phyloP scores from a whole-genome alignment of 148 eudicot species.

The Camellia sinensis region DNA sequence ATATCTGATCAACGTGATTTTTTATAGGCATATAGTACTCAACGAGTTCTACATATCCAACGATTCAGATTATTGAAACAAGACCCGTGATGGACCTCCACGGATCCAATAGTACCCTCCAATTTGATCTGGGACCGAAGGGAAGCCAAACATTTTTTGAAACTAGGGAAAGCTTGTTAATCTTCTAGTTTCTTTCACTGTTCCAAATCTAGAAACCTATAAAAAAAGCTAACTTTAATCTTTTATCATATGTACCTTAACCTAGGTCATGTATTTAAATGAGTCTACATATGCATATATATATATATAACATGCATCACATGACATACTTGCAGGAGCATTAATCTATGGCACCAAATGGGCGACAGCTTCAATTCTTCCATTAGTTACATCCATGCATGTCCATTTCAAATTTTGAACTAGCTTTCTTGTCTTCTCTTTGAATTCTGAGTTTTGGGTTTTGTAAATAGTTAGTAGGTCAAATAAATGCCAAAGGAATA shows the following conservation, averaged over 20 bases:
- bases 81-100: no score
- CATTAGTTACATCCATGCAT: constrained; percentile 10
- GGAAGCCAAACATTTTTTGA: no score
- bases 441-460: constrained; percentile 8
- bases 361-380: constrained; percentile 3
- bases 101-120: no score
- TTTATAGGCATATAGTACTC: no score
- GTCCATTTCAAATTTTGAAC: constrained; percentile 2
- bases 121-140: no score
- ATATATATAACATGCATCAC: constrained; percentile 17
- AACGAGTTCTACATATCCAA: no score
- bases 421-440: background rate
- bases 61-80: no score
- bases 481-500: background rate
- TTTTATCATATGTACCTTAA: constrained; percentile 14
- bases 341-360: constrained; percentile 13
- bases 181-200: constrained; percentile 13
- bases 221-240: constrained; percentile 10
- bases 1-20: no score
- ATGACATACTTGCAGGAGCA: constrained; percentile 27
- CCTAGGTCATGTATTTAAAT: background rate
- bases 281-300: background rate
- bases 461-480: background rate
- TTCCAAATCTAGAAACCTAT: constrained; percentile 21
- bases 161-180: background rate